These are phyloP conservation scores for Westerdykella ornata DNA, from an alignment of 2,329 filamentous ascomycete genomes.

Conservation along the genomic window DNA sequence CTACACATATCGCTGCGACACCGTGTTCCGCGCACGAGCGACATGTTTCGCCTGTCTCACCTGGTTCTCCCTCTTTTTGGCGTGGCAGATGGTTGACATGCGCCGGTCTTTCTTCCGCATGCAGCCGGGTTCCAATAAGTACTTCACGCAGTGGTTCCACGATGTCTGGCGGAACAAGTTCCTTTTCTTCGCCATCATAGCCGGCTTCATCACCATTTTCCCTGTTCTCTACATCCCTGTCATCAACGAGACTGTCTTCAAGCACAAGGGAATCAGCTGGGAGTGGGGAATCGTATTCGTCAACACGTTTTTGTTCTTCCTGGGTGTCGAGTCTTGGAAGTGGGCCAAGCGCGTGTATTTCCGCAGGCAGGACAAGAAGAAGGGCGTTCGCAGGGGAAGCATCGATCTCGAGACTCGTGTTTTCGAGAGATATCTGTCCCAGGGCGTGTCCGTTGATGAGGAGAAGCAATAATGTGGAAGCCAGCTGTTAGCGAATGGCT, in stretches of 20 bases:
- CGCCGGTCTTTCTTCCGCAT: constrained; percentile 69
- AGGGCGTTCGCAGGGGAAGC: constrained; percentile 4
- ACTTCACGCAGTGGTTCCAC: constrained; percentile 54
- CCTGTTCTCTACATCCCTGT: constrained; percentile 58
- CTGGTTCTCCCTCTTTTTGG: constrained; percentile 69
- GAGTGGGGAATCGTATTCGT: constrained; percentile 65
- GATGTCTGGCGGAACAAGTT: constrained; percentile 69
- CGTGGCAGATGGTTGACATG: constrained; percentile 71
- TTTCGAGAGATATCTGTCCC: constrained; percentile 11
- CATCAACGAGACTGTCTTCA: constrained; percentile 59
- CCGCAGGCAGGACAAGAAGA: constrained; percentile 18
- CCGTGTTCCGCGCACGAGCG: constrained; percentile 51
- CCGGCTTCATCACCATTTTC: constrained; percentile 43
- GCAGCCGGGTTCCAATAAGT: constrained; percentile 55
- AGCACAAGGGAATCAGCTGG: constrained; percentile 59
- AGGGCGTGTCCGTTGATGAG: constrained; percentile 8
- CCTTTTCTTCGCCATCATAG: constrained; percentile 42
- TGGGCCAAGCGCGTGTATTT: constrained; percentile 53
- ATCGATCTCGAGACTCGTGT: constrained; percentile 9
- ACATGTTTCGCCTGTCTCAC: constrained; percentile 69
- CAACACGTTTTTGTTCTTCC: constrained; percentile 55
- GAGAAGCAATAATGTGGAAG: constrained; percentile 3
- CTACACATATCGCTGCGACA: constrained; percentile 28
- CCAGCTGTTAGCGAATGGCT: not conserved
- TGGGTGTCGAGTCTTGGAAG: constrained; percentile 61